phyloP scores from a whole-genome alignment of 1,284 basidiomycete genomes.

The Leccinum brunneo-olivaceum region DNA sequence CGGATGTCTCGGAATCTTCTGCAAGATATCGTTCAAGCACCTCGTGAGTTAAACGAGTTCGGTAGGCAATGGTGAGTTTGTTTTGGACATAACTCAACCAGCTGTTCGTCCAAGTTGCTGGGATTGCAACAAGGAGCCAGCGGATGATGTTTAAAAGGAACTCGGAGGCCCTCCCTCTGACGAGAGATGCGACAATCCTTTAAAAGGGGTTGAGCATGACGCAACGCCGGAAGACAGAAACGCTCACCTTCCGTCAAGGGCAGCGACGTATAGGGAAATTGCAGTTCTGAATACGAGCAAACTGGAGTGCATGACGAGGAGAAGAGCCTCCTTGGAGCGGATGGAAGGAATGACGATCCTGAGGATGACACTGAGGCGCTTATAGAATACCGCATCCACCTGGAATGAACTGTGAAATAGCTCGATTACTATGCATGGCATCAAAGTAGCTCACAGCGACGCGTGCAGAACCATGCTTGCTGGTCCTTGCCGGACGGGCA shows the following conservation, averaged over 20 bases:
- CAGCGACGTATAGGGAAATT: constrained; percentile 92
- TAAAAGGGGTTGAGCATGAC: not conserved
- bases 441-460: constrained; percentile 54
- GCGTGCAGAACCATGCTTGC: constrained; percentile 35
- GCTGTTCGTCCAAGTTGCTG: constrained; percentile 94
- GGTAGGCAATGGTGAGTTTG: constrained; percentile 89
- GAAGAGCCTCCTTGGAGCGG: constrained; percentile 79
- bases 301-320: constrained; percentile 83
- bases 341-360: constrained; percentile 86
- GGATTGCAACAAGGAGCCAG: constrained; percentile 93
- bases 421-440: not conserved
- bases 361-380: constrained; percentile 71
- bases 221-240: not conserved
- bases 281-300: constrained; percentile 86
- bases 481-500: constrained; percentile 34
- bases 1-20: constrained; percentile 53
- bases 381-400: constrained; percentile 89
- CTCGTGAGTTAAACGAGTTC: constrained; percentile 80
- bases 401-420: constrained; percentile 27
- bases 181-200: constrained; percentile 91
- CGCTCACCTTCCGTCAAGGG: constrained; percentile 84
- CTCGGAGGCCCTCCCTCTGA: constrained; percentile 75
- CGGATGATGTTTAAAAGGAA: constrained; percentile 84
- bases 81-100: constrained; percentile 94
- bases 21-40: constrained; percentile 85